Percentiles rank a stretch among this genome's conserved stretches.
phyloP scores from a whole-genome alignment of 2,329 filamentous ascomycete genomes.

The Phialemonium atrogriseum region DNA sequence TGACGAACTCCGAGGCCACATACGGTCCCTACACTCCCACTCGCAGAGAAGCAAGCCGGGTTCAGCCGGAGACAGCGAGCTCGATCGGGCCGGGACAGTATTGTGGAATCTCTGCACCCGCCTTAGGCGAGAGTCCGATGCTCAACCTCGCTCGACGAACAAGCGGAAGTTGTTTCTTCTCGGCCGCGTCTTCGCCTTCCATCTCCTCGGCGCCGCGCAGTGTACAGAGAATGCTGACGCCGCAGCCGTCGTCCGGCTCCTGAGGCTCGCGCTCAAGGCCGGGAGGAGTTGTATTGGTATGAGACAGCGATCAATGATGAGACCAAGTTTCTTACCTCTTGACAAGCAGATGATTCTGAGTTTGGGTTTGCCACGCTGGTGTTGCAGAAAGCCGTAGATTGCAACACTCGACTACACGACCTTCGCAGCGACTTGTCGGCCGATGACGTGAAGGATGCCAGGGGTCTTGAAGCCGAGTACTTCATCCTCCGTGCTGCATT shows the following conservation, averaged over 20 bases:
- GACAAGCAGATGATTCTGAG: slow-evolving; percentile 43
- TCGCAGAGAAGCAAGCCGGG: slow-evolving; percentile 22
- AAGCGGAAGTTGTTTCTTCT: slow-evolving; percentile 26
- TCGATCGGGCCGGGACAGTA: slow-evolving; percentile 47
- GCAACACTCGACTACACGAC: slow-evolving; percentile 32
- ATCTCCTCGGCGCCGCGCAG: slow-evolving; percentile 53
- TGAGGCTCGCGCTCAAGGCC: slow-evolving; percentile 61
- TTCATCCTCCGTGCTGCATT: slow-evolving; percentile 56
- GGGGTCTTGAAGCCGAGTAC: slow-evolving; percentile 50
- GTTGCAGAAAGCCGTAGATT: slow-evolving; percentile 56
- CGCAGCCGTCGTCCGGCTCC: slow-evolving; percentile 40
- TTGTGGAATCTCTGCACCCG: slow-evolving; percentile 62
- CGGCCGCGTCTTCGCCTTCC: slow-evolving; percentile 51
- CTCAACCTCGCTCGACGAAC: slow-evolving; percentile 11
- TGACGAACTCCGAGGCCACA: slow-evolving; percentile 30
- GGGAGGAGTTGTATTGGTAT: slow-evolving; percentile 54
- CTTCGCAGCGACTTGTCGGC: slow-evolving; percentile 15
- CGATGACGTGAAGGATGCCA: slow-evolving; percentile 21
- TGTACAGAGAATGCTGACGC: slow-evolving; percentile 14
- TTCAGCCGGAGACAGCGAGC: slow-evolving; percentile 27
- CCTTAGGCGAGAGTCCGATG: slow-evolving; percentile 26
- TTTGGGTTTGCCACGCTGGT: slow-evolving; percentile 49
- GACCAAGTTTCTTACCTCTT: too few relatives aligned
- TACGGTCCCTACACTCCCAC: slow-evolving; percentile 21
- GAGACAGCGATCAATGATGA: too few relatives aligned